Evolutionary conservation across 805 yeast genomes (phyloP).

Genomic region (Ogataea corticis): DNA sequence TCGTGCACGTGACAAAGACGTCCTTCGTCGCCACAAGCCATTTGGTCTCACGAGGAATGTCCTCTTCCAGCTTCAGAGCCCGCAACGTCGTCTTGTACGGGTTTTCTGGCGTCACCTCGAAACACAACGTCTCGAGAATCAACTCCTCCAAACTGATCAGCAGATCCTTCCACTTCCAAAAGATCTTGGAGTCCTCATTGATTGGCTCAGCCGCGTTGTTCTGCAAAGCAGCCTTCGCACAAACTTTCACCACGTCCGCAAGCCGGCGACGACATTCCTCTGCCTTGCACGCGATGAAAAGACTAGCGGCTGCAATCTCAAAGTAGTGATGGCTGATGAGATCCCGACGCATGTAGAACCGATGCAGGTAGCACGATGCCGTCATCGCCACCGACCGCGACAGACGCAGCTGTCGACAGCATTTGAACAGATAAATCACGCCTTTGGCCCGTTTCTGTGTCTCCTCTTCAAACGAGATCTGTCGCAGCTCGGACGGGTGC

Average conservation of each 20-base stretch:
- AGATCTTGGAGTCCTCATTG: constrained; percentile 48
- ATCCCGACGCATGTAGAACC: constrained; percentile 51
- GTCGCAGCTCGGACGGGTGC: constrained; percentile 22
- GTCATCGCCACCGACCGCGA: constrained; percentile 50
- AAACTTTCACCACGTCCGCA: constrained; percentile 48
- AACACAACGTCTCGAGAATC: constrained; percentile 46
- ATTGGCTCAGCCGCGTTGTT: constrained; percentile 40
- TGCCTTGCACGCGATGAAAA: constrained; percentile 54
- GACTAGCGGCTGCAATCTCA: constrained; percentile 50
- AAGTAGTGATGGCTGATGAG: constrained; percentile 45
- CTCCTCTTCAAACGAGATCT: constrained; percentile 40
- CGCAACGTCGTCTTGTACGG: constrained; percentile 38
- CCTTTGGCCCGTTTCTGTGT: constrained; percentile 47
- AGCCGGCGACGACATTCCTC: constrained; percentile 52
- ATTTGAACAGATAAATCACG: constrained; percentile 43
- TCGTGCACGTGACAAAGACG: constrained; percentile 27
- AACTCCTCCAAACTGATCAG: constrained; percentile 47
- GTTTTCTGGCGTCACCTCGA: constrained; percentile 45
- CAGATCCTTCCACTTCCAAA: constrained; percentile 51
- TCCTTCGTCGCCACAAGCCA: constrained; percentile 20
- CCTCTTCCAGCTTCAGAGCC: constrained; percentile 25
- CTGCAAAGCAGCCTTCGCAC: constrained; percentile 44
- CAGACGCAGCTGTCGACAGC: constrained; percentile 44
- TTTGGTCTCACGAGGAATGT: constrained; percentile 13
- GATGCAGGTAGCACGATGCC: constrained; percentile 48